Evolutionary conservation across 164 flowering plant genomes (phyloP).

Genomic region (Chimonanthus salicifolius): DNA sequence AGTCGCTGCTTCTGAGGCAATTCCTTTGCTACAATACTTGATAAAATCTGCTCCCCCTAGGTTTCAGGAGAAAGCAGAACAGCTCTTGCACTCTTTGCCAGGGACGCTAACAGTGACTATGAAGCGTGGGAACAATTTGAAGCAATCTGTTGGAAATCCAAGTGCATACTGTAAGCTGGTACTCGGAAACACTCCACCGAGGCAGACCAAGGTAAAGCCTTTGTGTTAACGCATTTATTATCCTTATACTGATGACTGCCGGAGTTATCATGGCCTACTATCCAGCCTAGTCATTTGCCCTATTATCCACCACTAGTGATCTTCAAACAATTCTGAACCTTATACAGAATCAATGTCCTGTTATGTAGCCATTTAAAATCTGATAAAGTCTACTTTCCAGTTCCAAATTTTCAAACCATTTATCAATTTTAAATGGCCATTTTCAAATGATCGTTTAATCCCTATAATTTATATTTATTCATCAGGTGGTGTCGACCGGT

Average conservation of each 20-base stretch:
- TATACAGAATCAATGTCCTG: not conserved
- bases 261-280: not conserved
- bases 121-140: slow-evolving; percentile 93
- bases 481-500: slow-evolving; percentile 85
- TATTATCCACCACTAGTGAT: not conserved
- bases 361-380: not conserved
- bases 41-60: slow-evolving; percentile 95
- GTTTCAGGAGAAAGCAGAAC: slow-evolving; percentile 95
- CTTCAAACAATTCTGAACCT: not conserved
- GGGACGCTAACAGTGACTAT: slow-evolving; percentile 83
- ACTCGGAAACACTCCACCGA: slow-evolving; percentile 75
- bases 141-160: slow-evolving; percentile 94
- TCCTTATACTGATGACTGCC: not conserved
- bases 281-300: not conserved
- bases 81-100: slow-evolving; percentile 94
- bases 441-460: not conserved
- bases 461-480: not conserved
- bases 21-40: slow-evolving; percentile 86
- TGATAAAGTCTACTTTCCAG: not conserved
- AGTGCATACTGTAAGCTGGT: slow-evolving; percentile 90
- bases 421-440: not conserved
- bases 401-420: not conserved
- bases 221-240: not conserved
- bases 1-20: slow-evolving; percentile 93
- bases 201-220: slow-evolving; percentile 66